Conservation (phyloP, 2,329 filamentous ascomycete species). For the Xylaria sp. region DNA sequence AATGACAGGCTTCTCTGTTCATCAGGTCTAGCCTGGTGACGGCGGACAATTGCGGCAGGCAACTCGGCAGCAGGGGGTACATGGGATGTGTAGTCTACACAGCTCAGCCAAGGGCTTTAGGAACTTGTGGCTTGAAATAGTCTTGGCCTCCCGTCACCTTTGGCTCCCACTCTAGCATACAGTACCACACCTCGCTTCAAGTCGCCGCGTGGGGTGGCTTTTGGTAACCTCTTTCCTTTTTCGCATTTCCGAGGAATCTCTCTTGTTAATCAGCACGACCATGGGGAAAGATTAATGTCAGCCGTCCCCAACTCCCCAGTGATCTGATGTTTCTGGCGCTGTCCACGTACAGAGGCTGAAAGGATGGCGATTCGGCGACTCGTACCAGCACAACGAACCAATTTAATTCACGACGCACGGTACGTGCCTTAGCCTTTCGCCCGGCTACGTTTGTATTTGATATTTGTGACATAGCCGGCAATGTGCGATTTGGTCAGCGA, state of each 20-base stretch:
- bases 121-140: constrained; percentile 22
- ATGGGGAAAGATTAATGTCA: not conserved
- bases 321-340: constrained; percentile 3
- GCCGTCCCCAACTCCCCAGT: not conserved
- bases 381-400: constrained; percentile 10
- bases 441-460: not conserved
- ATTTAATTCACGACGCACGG: not conserved
- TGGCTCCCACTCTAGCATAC: not conserved
- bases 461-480: not conserved
- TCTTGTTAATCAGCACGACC: not conserved
- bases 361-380: constrained; percentile 25
- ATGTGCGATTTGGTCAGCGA: not conserved
- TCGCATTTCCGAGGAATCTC: constrained; percentile 1
- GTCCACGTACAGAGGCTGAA: constrained; percentile 29
- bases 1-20: not conserved
- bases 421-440: not conserved
- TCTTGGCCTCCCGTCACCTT: constrained; percentile 12
- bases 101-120: constrained; percentile 17
- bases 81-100: constrained; percentile 6
- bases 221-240: not conserved
- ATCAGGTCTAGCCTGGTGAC: not conserved
- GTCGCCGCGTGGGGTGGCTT: constrained; percentile 26
- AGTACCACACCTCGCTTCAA: constrained; percentile 3
- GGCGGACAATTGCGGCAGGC: constrained; percentile 15
- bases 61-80: not conserved